A percentile compares a stretch with the other conserved stretches of the same genome.
These are phyloP conservation scores for Eucalyptus rudis DNA, from an alignment of 345 rosid genomes.

Conservation along the genomic window DNA sequence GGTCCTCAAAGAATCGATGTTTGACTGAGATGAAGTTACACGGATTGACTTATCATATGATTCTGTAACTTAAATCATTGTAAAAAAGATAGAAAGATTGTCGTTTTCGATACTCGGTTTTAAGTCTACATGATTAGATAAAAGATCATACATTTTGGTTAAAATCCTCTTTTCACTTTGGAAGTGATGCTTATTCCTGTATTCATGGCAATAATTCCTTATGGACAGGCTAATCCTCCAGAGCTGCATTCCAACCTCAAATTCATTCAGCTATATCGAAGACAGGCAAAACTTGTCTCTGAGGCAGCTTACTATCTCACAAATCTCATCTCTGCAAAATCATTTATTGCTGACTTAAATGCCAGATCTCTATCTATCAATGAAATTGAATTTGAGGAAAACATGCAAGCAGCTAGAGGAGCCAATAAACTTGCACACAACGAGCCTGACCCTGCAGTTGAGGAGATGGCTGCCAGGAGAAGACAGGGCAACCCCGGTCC, in stretches of 20 bases:
- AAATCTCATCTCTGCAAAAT: slow-evolving; percentile 36
- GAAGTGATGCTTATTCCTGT: not conserved
- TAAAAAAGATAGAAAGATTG: not conserved
- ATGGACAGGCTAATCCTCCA: slow-evolving; percentile 47
- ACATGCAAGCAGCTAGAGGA: slow-evolving; percentile 38
- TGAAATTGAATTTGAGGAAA: slow-evolving; percentile 43
- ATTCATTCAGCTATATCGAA: slow-evolving; percentile 39
- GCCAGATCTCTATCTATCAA: slow-evolving; percentile 50
- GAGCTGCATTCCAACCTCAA: slow-evolving; percentile 54
- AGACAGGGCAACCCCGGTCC: slow-evolving; percentile 1
- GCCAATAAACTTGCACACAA: slow-evolving; percentile 8
- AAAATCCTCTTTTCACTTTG: not conserved
- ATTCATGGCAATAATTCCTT: not conserved
- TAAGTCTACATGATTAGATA: not conserved
- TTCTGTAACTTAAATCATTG: not conserved
- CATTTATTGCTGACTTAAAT: slow-evolving; percentile 32
- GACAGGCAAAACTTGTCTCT: slow-evolving; percentile 34
- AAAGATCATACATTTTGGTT: not conserved
- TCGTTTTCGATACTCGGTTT: not conserved
- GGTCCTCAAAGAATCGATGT: not conserved
- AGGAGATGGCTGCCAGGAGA: not conserved
- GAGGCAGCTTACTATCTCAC: slow-evolving; percentile 52
- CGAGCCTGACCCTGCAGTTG: not conserved
- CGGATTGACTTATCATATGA: not conserved
- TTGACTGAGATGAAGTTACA: not conserved